Evolutionary conservation across 306 rosid genomes (phyloP), one percentile per base, ranked within the genome.

Genomic region (Dryas drummondii): DNA sequence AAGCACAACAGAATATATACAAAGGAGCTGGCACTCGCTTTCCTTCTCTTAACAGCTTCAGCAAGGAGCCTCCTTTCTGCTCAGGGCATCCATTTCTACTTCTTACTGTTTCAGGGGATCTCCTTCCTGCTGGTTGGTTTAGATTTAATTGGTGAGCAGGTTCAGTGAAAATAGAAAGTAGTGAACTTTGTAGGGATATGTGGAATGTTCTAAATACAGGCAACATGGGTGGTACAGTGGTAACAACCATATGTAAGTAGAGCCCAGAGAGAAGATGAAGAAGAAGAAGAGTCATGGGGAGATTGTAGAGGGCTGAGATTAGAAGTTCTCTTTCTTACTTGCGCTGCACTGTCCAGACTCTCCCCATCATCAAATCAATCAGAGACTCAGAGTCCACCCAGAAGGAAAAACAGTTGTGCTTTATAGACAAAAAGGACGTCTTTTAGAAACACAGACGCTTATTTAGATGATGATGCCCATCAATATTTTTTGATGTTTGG

Each of bases 71-170:
- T 93, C n/a, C 82, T 93, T n/a, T 91, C 98, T 12, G 97, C 97
- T 41, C 98, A 93, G 77, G 98, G 98, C 46, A 89, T 93, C 82
- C 98, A 93, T 75, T 93, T 93, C 86, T 93, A 93, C 87, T 93
- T 93, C 91, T 80, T 93, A 88, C 76, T 93, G 68, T 93, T 93
- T 72, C 98, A 93, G 68, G 98, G 98, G 50, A 75, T 93, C 46
- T 91, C 98, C 6, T 93, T 93, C 80, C 84, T 93, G 79, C 82
- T 93, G 56, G 97, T 93, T 56, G 98, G 98, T 72, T 84, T 93
- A 74, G 98, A 93, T 73, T 86, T 93, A 65, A 89, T 93, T 10
- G 98, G 98, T 6, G 98, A 93, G 74, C 98, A 93, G 63, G 90
- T 93, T 59, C 87, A 84, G 49, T 94, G 77, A 86, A 72, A 41